A percentile compares a stretch with the other conserved stretches of the same genome.
Conservation (phyloP, 2,329 filamentous ascomycete genomes). For the Cadophora sp. region DNA sequence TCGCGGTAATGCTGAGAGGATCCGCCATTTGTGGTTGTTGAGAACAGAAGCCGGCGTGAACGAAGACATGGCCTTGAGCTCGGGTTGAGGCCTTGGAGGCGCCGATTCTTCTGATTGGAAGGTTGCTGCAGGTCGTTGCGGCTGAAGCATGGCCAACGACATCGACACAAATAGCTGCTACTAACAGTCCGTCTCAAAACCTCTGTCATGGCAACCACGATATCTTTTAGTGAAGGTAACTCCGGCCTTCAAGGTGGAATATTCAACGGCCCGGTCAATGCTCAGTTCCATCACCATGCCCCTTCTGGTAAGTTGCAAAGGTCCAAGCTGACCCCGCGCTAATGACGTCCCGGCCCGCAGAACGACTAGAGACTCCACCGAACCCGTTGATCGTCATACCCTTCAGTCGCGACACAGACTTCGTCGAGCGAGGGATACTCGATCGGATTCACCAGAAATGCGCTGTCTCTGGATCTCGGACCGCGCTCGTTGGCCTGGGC, state of each 20-base stretch:
- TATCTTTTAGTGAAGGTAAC: slow-evolving; percentile 33
- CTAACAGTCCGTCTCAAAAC: slow-evolving; percentile 27
- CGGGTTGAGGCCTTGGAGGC: slow-evolving; percentile 24
- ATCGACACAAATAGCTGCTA: slow-evolving; percentile 29
- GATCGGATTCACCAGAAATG: slow-evolving; percentile 42
- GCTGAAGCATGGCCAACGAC: slow-evolving; percentile 33
- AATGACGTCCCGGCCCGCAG: slow-evolving; percentile 31
- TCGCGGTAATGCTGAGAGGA: slow-evolving; percentile 45
- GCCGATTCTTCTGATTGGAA: slow-evolving; percentile 28
- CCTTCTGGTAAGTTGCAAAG: slow-evolving; percentile 35
- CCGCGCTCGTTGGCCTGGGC: slow-evolving; percentile 36
- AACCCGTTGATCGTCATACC: slow-evolving; percentile 35
- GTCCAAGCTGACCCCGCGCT: slow-evolving; percentile 36
- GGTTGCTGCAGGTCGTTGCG: slow-evolving; percentile 25
- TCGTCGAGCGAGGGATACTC: slow-evolving; percentile 35
- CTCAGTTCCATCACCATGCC: slow-evolving; percentile 34
- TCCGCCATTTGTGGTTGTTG: slow-evolving; percentile 31
- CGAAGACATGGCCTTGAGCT: not conserved
- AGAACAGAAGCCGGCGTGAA: slow-evolving; percentile 17
- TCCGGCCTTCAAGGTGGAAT: slow-evolving; percentile 35
- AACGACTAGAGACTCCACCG: slow-evolving; percentile 35
- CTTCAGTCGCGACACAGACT: slow-evolving; percentile 36
- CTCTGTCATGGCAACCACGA: slow-evolving; percentile 34
- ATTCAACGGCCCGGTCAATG: slow-evolving; percentile 35
- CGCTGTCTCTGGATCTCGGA: slow-evolving; percentile 32